Evolutionary conservation across 2,329 filamentous ascomycete genomes (phyloP), one percentile per base, ranked within the genome.

Genomic region (Chaetomiaceae sp.): DNA sequence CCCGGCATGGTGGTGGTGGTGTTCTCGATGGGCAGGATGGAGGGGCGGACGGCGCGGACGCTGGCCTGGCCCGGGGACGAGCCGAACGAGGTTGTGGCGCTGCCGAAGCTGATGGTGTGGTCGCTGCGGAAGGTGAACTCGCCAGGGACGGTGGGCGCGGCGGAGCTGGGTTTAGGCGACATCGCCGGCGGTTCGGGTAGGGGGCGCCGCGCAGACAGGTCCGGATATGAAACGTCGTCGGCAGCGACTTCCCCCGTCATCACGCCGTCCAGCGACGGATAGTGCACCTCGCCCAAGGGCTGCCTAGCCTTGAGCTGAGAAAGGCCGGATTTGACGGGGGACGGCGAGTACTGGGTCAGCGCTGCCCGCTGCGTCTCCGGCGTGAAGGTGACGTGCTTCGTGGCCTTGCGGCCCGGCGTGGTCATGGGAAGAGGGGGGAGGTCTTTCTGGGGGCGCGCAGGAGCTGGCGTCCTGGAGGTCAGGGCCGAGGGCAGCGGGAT

Each of bases 301-400:
- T 49, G 47, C 6, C 50, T 34, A 19, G 42, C 20, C 40, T 51
- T 56, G 44, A 45, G 15, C 45, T 68, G 69, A 37, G 72, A 67
- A 17, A 74, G 67, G 27, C 62, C 61, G 6, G 70, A 68, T 58
- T 80, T 79, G 53, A 75, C 60, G 4, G 77, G 75, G 3, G 79
- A 79, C 7, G 79, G 79, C 2, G 78, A 77, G 47, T 72, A 68
- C 49, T 76, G 72, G 0, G 60, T 54, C 39, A 68, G 55, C 0
- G 66, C 62, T 8, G 68, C 65, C 15, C 68, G 67, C 52, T 86
- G 76, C 29, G 83, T 82, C 50, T 80, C 81, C 0, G 83, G 83
- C 0, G 85, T 88, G 59, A 95, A 95, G 41, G 86, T 82, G 29
- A 95, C 87, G 46, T 79, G 83, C 69, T 94, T 95, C 15, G 68